phyloP scores from a whole-genome alignment of 495 filamentous ascomycete species.

The Penicillium odoratum region DNA sequence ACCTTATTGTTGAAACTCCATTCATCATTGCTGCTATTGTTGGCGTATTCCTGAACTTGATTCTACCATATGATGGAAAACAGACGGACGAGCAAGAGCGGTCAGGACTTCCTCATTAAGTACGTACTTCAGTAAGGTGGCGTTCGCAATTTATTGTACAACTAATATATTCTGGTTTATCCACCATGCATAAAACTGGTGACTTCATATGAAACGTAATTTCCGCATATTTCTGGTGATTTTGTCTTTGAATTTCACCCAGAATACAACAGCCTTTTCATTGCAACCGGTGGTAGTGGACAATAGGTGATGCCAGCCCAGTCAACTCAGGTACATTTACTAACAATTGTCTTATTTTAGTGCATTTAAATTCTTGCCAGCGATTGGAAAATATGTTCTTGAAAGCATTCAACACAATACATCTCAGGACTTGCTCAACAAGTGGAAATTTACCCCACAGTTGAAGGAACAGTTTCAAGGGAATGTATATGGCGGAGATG shows the following conservation, averaged over 20 bases:
- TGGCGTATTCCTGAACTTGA: slow-evolving; percentile 65
- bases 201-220: no score
- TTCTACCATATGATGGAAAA: slow-evolving; percentile 38
- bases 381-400: slow-evolving; percentile 46
- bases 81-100: slow-evolving; percentile 5
- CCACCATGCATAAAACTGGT: no score
- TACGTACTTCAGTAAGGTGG: neutral
- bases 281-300: slow-evolving; percentile 77
- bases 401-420: slow-evolving; percentile 39
- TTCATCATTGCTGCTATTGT: slow-evolving; percentile 64
- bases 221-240: slow-evolving; percentile 40
- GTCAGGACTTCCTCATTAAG: slow-evolving; percentile 12
- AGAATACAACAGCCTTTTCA: slow-evolving; percentile 59
- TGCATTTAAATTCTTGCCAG: slow-evolving; percentile 51
- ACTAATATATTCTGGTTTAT: no score
- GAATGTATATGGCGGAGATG: slow-evolving; percentile 33
- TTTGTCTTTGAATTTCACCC: slow-evolving; percentile 78
- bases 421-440: slow-evolving; percentile 31
- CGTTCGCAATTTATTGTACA: neutral
- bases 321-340: neutral
- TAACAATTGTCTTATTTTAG: slow-evolving; percentile 14
- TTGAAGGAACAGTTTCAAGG: slow-evolving; percentile 24
- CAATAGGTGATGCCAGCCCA: slow-evolving; percentile 45
- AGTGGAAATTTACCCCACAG: slow-evolving; percentile 38
- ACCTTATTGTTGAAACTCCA: slow-evolving; percentile 69